phyloP scores from a whole-genome alignment of 495 filamentous ascomycete genomes.

The Chaetomium tenue region DNA sequence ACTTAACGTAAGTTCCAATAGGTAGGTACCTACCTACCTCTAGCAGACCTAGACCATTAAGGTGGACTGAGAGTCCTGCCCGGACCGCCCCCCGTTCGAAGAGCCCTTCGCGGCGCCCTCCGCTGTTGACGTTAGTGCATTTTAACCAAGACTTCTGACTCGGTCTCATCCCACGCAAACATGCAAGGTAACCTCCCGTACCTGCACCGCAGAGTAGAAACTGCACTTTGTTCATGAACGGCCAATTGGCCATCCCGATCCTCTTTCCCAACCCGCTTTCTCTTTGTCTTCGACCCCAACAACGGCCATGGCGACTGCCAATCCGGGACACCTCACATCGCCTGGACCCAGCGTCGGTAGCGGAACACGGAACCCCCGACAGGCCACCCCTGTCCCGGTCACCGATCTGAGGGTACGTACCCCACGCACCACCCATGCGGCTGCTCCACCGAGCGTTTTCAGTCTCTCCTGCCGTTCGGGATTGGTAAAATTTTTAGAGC shows the following conservation, averaged over 20 bases:
- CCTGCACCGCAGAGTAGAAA: not conserved
- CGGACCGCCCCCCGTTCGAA: no score
- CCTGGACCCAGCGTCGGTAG: constrained; percentile 17
- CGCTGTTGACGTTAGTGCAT: not conserved
- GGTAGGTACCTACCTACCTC: no score
- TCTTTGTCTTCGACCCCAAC: not conserved
- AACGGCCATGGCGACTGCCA: constrained; percentile 12
- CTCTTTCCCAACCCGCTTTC: not conserved
- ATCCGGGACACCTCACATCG: constrained; percentile 5
- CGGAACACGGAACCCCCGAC: constrained; percentile 10
- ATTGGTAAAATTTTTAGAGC: constrained; percentile 23
- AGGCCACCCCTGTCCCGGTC: constrained; percentile 12
- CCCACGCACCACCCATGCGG: not conserved
- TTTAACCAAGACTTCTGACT: not conserved
- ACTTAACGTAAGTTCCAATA: no score
- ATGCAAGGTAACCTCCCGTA: not conserved
- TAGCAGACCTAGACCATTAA: no score
- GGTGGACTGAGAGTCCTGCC: no score
- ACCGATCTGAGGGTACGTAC: constrained; percentile 13
- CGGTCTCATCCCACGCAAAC: not conserved
- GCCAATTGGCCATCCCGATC: not conserved
- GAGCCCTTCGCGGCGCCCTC: not conserved
- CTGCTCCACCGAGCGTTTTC: constrained; percentile 18
- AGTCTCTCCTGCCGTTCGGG: not conserved
- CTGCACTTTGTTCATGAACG: not conserved